These are phyloP conservation scores for Penicillium malachiteum DNA, from an alignment of 495 filamentous ascomycete genomes.

Conservation along the genomic window DNA sequence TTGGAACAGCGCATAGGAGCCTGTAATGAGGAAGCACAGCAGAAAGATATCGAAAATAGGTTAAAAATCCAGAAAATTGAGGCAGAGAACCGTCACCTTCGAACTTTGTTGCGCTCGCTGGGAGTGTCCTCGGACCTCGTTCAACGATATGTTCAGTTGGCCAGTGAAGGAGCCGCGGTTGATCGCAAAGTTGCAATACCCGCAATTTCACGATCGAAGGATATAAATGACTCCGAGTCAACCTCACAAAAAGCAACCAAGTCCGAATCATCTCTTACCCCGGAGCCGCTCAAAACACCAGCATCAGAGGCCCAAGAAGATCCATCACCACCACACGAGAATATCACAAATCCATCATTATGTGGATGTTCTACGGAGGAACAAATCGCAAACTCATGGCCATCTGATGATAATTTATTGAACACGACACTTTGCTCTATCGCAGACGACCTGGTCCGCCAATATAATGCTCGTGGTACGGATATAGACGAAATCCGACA, in stretches of 20 bases:
- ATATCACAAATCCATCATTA: background rate
- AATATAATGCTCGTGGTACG: slow-evolving; percentile 40
- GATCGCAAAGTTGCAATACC: slow-evolving; percentile 43
- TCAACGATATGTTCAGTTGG: slow-evolving; percentile 31
- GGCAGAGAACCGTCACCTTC: slow-evolving; percentile 38
- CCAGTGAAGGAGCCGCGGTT: slow-evolving; percentile 14
- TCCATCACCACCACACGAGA: background rate
- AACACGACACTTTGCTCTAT: slow-evolving; percentile 45
- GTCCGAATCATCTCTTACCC: too few species aligned
- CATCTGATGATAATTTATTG: slow-evolving; percentile 28
- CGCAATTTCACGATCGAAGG: slow-evolving; percentile 18
- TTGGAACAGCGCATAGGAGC: slow-evolving; percentile 64
- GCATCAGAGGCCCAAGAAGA: background rate
- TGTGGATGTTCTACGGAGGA: slow-evolving; percentile 8
- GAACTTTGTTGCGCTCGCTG: slow-evolving; percentile 22
- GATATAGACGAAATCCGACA: slow-evolving; percentile 36
- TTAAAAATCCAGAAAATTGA: slow-evolving; percentile 37
- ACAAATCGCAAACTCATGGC: background rate
- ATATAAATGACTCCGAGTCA: background rate
- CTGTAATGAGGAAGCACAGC: slow-evolving; percentile 48
- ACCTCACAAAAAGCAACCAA: background rate
- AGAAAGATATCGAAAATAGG: slow-evolving; percentile 38
- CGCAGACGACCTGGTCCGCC: slow-evolving; percentile 38
- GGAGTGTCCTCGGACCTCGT: slow-evolving; percentile 28
- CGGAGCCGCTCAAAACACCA: background rate